Conservation (phyloP, 306 rosid genomes). For the Glycine latifolia region DNA sequence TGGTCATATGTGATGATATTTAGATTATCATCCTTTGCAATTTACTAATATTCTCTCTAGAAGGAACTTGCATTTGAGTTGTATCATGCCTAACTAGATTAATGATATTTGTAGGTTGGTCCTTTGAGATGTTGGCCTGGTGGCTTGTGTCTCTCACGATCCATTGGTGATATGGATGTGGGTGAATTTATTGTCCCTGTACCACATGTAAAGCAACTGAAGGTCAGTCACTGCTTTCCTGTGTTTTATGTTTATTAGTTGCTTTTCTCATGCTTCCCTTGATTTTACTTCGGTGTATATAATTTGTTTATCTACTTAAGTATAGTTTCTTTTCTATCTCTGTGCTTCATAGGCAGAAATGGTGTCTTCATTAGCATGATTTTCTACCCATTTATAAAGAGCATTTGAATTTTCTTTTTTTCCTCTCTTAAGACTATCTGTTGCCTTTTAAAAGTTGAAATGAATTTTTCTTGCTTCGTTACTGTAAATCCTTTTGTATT, state of each 20-base stretch:
- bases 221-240: constrained; percentile 70
- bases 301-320: background rate
- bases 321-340: constrained; percentile 30
- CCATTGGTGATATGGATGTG: constrained; percentile 94
- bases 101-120: constrained; percentile 69
- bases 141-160: constrained; percentile 97
- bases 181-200: constrained; percentile 98
- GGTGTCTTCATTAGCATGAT: constrained; percentile 28
- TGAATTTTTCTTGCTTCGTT: constrained; percentile 16
- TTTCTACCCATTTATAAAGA: constrained; percentile 6
- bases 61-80: constrained; percentile 35
- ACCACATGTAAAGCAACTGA: constrained; percentile 96
- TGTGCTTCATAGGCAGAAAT: constrained; percentile 4
- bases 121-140: constrained; percentile 99
- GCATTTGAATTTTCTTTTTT: constrained; percentile 3
- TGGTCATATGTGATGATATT: constrained; percentile 31
- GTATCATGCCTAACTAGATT: constrained; percentile 34
- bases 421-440: constrained; percentile 1
- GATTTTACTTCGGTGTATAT: constrained; percentile 37
- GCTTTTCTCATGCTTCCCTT: constrained; percentile 14
- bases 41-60: constrained; percentile 21
- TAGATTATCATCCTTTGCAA: constrained; percentile 13
- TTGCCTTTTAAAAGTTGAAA: constrained; percentile 21
- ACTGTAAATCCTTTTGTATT: background rate
- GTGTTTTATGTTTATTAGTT: constrained; percentile 29